Evolutionary conservation across 2,329 filamentous ascomycete species (phyloP).

Genomic region (Macrophomina phaseolina): DNA sequence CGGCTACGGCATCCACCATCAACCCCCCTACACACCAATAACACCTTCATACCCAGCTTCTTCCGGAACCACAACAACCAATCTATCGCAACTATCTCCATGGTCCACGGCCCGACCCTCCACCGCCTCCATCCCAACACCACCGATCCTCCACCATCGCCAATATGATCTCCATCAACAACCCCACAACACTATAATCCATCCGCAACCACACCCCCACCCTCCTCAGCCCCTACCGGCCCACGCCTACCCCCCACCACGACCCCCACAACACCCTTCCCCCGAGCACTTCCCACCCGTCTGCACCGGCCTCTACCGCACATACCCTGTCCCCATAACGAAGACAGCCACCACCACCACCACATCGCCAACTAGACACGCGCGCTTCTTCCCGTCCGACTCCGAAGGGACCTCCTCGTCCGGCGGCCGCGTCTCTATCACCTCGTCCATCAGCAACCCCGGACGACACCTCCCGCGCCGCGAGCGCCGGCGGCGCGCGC

Average conservation of each 20-base stretch:
- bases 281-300: not conserved
- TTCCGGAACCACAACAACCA: not conserved
- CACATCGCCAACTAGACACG: not conserved
- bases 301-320: constrained; percentile 5
- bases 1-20: not conserved
- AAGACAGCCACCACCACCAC: not conserved
- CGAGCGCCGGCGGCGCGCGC: not conserved
- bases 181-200: not conserved
- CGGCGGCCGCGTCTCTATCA: not conserved
- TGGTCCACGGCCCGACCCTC: not conserved
- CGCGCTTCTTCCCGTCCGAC: not conserved
- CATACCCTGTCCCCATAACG: not conserved
- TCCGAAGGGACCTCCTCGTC: not conserved
- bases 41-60: not conserved
- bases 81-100: not conserved
- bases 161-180: not conserved
- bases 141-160: not conserved
- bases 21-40: too few species aligned
- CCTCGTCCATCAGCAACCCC: constrained; percentile 1
- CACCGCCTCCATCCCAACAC: not conserved
- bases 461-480: not conserved
- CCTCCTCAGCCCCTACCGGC: too few species aligned
- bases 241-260: not conserved
- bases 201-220: not conserved
- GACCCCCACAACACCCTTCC: not conserved